Percentiles rank a stretch among this genome's conserved stretches.
Evolutionary conservation across 1,139 yeast genomes (phyloP).

Genomic region (Suhomyces bolitotheri): DNA sequence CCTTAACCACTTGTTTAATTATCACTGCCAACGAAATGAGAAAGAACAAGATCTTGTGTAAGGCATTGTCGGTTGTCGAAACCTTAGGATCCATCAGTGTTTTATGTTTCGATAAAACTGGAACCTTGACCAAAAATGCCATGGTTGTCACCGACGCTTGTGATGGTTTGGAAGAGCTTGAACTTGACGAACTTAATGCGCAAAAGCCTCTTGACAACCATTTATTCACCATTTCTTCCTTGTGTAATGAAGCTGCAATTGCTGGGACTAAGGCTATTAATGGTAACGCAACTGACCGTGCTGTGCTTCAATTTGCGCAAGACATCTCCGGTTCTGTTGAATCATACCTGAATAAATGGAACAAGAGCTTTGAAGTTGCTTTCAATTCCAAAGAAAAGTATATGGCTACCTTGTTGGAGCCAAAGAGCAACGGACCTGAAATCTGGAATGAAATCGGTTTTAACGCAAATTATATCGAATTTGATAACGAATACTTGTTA

Average conservation of each 20-base stretch:
- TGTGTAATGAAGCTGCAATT: constrained; percentile 45
- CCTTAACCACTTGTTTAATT: constrained; percentile 36
- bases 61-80: constrained; percentile 33
- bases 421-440: constrained; percentile 12
- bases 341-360: constrained; percentile 20
- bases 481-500: constrained; percentile 22
- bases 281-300: constrained; percentile 55
- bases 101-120: constrained; percentile 38
- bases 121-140: constrained; percentile 36
- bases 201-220: constrained; percentile 12
- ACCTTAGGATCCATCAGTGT: constrained; percentile 39
- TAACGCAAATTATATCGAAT: constrained; percentile 10
- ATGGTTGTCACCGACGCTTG: constrained; percentile 32
- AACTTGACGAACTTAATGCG: constrained; percentile 14
- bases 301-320: constrained; percentile 41
- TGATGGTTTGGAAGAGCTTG: constrained; percentile 21
- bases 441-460: constrained; percentile 17
- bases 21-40: constrained; percentile 34
- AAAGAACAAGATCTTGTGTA: constrained; percentile 30
- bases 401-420: constrained; percentile 39
- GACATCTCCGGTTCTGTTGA: constrained; percentile 16
- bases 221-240: constrained; percentile 29
- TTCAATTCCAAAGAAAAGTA: constrained; percentile 52
- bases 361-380: constrained; percentile 33
- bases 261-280: constrained; percentile 27